Conservation (phyloP, 1,139 yeast species). For the Groenewaldozyma auringiensis region DNA sequence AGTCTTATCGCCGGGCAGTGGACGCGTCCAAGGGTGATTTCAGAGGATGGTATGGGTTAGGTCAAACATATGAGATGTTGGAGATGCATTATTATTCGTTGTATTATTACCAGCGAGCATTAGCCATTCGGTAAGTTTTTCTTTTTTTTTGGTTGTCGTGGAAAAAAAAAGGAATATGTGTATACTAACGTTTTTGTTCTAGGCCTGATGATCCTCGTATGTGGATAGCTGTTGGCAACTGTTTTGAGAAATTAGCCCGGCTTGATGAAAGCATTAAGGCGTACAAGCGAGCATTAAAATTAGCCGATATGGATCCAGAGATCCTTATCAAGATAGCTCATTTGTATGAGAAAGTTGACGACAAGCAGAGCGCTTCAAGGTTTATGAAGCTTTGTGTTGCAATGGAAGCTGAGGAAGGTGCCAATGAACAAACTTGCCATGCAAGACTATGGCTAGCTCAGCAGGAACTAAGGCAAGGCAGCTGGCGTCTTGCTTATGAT, state of each 20-base stretch:
- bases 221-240: conserved; percentile 95
- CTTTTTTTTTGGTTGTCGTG: conserved; percentile 12
- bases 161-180: background rate
- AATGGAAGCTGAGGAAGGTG: conserved; percentile 51
- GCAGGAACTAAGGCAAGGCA: conserved; percentile 48
- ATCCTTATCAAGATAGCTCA: conserved; percentile 63
- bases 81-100: conserved; percentile 93
- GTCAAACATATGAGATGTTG: conserved; percentile 94
- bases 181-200: background rate
- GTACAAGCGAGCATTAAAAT: conserved; percentile 42
- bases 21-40: conserved; percentile 84
- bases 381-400: conserved; percentile 70
- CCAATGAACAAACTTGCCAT: conserved; percentile 67
- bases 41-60: conserved; percentile 97
- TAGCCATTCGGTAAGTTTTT: conserved; percentile 48
- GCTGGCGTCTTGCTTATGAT: conserved; percentile 63
- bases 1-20: conserved; percentile 87
- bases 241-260: conserved; percentile 75
- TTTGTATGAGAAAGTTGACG: conserved; percentile 52
- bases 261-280: conserved; percentile 55
- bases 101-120: conserved; percentile 87
- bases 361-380: conserved; percentile 46
- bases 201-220: conserved; percentile 77
- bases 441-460: conserved; percentile 87
- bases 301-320: conserved; percentile 42